Percentiles rank a stretch among this genome's conserved stretches.
phyloP scores from a whole-genome alignment of 768 basidiomycete genomes.

The Amanita molliuscula region DNA sequence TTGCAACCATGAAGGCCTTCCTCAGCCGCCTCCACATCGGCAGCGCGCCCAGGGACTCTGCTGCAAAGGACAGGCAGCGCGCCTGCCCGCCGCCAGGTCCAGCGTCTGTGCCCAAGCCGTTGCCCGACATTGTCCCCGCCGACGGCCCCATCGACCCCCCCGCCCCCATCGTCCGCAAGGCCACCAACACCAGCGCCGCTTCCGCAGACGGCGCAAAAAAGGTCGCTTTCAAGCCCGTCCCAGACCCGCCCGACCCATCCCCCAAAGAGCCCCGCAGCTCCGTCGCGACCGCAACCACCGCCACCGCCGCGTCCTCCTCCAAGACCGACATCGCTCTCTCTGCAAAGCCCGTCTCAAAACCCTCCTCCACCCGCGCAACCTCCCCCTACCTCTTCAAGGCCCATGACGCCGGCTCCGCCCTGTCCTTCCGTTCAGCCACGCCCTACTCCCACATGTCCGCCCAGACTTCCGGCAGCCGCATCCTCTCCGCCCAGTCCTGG shows the following conservation, averaged over 20 bases:
- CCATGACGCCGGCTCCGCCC: constrained; percentile 41
- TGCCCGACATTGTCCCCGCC: constrained; percentile 51
- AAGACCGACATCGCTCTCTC: constrained; percentile 47
- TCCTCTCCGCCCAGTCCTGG: constrained; percentile 77
- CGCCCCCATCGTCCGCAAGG: constrained; percentile 25
- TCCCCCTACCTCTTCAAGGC: constrained; percentile 48
- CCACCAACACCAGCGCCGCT: constrained; percentile 16
- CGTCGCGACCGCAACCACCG: constrained; percentile 52
- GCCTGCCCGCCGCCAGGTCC: too few relatives aligned
- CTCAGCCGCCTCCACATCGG: constrained; percentile 66
- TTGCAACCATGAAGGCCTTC: constrained; percentile 67
- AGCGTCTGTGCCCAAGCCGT: too few relatives aligned
- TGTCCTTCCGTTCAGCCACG: constrained; percentile 69
- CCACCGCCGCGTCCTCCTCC: constrained; percentile 52
- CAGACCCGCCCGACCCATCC: constrained; percentile 22
- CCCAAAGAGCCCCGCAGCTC: constrained; percentile 64
- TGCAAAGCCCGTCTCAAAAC: constrained; percentile 31
- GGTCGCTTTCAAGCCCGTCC: constrained; percentile 81
- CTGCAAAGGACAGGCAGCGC: constrained; percentile 30
- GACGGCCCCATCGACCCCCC: constrained; percentile 20
- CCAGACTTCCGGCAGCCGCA: constrained; percentile 52
- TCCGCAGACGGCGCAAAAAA: constrained; percentile 59
- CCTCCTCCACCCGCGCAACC: constrained; percentile 53
- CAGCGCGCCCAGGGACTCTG: constrained; percentile 47
- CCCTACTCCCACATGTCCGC: constrained; percentile 76